Base-by-base conservation (phyloP, 1,139 yeast genomes). In the Yamadazyma atmosphaerica region DNA sequence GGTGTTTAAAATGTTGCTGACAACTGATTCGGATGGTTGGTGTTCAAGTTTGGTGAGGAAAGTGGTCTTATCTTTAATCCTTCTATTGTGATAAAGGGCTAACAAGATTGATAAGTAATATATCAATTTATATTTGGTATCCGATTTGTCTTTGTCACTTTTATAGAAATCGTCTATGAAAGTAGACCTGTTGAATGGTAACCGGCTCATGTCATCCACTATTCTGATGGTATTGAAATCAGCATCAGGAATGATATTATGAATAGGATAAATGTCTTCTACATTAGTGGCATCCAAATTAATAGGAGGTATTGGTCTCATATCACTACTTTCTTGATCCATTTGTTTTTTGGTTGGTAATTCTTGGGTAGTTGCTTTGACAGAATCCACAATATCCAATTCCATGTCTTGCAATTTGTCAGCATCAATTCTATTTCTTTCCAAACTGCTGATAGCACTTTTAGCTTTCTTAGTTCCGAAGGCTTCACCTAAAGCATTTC, bases 401-500 rank as follows among this genome's bases (percentile, higher is more conserved):
- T 90, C 92, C 38, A 83, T 70, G 48, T 77, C 86, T 42, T 78
- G 84, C 49, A 90, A 73, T 61, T 81, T 80, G 36, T 80, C 94
- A 2, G 96, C 77, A 59, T 92, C 97, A 57, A 92, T 83, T 56
- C 85, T 77, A 65, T 92, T 92, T 61, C 85, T 79, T 56, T 84
- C 94, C 55, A 81, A 63, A 58, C 84, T 90, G 37, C 79, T 71
- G 56, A 94, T 86, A 27, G 96, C 95, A 55, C 87, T 85, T 67
- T 88, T 90, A 44, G 98, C 97, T 65, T 83, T 90, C 66, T 87
- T 88, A 44, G 98, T 90, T 75, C 99, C 99, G 52, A 92, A 92
- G 2, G 95, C 94, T 63, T 88, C 92, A 56, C 98, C 98, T 54
- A 92, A 74, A 3, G 87, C 86, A 46, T 78, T 86, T 59, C 96